A percentile compares a stretch with the other conserved stretches of the same genome.
Evolutionary conservation across 345 rosid species (phyloP).

Genomic region (Pugionium cornutum): DNA sequence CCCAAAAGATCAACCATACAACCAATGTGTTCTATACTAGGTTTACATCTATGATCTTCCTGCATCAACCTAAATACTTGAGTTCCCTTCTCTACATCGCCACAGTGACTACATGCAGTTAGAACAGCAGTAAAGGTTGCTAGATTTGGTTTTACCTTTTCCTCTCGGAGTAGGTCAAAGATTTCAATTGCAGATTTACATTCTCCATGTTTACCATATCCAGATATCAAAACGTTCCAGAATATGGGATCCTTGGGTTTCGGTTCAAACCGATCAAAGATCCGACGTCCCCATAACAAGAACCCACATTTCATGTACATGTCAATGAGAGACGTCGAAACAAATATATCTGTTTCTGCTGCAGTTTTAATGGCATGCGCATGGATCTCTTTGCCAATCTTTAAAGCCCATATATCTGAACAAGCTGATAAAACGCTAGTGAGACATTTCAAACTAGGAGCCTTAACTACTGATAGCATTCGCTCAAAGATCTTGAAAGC

Average conservation of each 20-base stretch:
- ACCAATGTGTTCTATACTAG: constrained; percentile 54
- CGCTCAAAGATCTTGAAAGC: constrained; percentile 56
- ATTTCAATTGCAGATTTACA: constrained; percentile 48
- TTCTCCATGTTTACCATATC: constrained; percentile 70
- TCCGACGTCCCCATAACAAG: constrained; percentile 45
- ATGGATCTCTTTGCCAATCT: constrained; percentile 61
- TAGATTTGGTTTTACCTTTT: constrained; percentile 52
- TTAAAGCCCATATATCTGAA: constrained; percentile 49
- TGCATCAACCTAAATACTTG: constrained; percentile 50
- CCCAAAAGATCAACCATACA: constrained; percentile 63
- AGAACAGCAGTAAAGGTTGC: constrained; percentile 53
- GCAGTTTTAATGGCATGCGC: constrained; percentile 49
- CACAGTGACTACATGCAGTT: constrained; percentile 59
- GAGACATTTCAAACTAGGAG: constrained; percentile 54
- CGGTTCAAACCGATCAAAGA: constrained; percentile 47
- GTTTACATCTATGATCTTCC: constrained; percentile 41
- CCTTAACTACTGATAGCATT: constrained; percentile 48
- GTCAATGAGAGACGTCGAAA: constrained; percentile 55
- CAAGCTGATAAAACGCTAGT: constrained; percentile 68
- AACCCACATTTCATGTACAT: constrained; percentile 69
- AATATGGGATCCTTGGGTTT: constrained; percentile 63
- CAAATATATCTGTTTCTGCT: constrained; percentile 43
- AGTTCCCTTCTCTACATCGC: constrained; percentile 50
- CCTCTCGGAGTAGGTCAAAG: constrained; percentile 50
- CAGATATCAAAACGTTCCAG: constrained; percentile 79